These are phyloP conservation scores for Kwoniella bestiolae DNA, from an alignment of 768 basidiomycete species.

Conservation along the genomic window DNA sequence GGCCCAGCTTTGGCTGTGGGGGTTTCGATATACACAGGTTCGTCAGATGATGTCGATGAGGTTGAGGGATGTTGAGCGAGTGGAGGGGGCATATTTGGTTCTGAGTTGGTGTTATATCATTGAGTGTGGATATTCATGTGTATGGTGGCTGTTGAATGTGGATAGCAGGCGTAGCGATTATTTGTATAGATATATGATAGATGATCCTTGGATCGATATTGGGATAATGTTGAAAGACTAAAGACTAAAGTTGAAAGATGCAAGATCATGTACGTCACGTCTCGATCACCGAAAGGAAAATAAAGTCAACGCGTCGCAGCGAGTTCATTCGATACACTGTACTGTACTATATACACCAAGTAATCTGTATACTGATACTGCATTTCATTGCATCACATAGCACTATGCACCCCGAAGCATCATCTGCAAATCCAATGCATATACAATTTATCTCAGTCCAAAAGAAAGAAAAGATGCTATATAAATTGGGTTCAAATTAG, in stretches of 20 bases:
- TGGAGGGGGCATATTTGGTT: not conserved
- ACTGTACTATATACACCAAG: too few species aligned
- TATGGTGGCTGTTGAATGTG: too few species aligned
- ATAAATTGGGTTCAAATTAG: too few species aligned
- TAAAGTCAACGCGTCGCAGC: constrained; percentile 3
- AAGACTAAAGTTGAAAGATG: not conserved
- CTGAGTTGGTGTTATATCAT: not conserved
- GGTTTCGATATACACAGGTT: constrained; percentile 11
- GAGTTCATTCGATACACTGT: too few species aligned
- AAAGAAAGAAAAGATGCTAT: not conserved
- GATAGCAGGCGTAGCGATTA: too few species aligned
- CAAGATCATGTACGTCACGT: not conserved
- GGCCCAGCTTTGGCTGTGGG: not conserved
- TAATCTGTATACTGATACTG: too few species aligned
- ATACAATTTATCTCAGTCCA: not conserved
- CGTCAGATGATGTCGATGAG: constrained; percentile 19
- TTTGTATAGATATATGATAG: too few species aligned
- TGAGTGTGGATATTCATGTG: not conserved
- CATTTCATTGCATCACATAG: too few species aligned
- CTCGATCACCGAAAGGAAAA: not conserved
- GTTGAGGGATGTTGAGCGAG: not conserved
- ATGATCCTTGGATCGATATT: too few species aligned
- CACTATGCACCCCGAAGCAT: too few species aligned
- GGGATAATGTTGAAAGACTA: constrained; percentile 1
- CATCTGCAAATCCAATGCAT: not conserved